phyloP scores from a whole-genome alignment of 2,329 filamentous ascomycete genomes.

The Fusarium xyrophilum region DNA sequence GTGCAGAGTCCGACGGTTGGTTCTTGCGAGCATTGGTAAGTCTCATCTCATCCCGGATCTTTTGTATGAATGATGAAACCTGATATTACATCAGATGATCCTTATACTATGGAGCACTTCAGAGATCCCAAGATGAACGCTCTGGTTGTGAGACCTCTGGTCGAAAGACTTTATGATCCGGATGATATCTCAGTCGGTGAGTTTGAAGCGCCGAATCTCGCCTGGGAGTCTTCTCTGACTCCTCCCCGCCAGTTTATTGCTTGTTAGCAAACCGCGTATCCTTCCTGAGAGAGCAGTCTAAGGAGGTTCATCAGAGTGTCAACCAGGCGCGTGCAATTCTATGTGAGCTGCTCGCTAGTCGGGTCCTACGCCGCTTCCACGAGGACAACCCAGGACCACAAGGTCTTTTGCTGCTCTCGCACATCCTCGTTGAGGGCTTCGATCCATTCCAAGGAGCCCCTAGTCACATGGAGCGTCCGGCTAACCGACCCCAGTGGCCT shows the following conservation, averaged over 20 bases:
- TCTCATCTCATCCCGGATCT: not conserved
- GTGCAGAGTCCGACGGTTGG: constrained; percentile 41
- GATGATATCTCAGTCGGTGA: constrained; percentile 69
- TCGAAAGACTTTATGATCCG: constrained; percentile 70
- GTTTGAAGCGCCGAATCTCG: constrained; percentile 20
- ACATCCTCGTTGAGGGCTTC: constrained; percentile 73
- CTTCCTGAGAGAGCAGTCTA: constrained; percentile 71
- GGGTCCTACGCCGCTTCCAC: constrained; percentile 71
- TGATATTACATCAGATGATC: constrained; percentile 45
- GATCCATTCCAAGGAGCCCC: constrained; percentile 76
- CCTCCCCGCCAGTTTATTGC: constrained; percentile 65
- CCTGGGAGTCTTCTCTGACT: not conserved
- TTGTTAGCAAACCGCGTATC: constrained; percentile 74
- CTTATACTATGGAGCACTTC: constrained; percentile 65
- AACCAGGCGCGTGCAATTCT: constrained; percentile 71
- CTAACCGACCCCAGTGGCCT: constrained; percentile 51
- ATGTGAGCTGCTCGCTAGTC: constrained; percentile 72
- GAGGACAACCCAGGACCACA: constrained; percentile 69
- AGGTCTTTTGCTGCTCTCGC: constrained; percentile 70
- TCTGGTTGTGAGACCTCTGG: constrained; percentile 70
- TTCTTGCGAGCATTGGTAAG: constrained; percentile 41
- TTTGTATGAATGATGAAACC: not conserved
- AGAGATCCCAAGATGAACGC: constrained; percentile 72
- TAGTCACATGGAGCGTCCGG: constrained; percentile 60
- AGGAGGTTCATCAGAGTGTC: constrained; percentile 72